Base-by-base conservation (phyloP, 2,329 filamentous ascomycete genomes). In the Colletotrichum sp. region DNA sequence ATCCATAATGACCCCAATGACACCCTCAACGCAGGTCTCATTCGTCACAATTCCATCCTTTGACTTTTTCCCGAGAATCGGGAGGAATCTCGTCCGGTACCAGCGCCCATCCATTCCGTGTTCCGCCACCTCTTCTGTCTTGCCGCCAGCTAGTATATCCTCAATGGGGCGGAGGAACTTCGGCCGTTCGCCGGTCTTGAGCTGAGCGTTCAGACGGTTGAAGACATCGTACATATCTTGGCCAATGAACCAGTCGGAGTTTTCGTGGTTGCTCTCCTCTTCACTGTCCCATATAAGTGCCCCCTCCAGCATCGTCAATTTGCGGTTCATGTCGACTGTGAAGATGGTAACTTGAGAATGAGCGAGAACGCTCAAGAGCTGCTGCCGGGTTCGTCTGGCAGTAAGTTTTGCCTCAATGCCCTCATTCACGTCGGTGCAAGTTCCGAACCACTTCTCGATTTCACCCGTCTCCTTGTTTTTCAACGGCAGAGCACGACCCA, bases 371-470 rank as follows among this genome's bases (percentile, higher is more conserved):
- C 92, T 93, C 10, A 93, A 87, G 1, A 96, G 87, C 80, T 95
- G 93, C 79, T 93, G 91, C n/a, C 92, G 89, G 21, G 90, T 93
- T 73, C 92, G 89, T 76, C 91, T 92, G 18, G 93, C 93, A 65
- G 89, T 89, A 76, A 93, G 88, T 75, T 93, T 92, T 16, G 93
- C 90, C 80, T 94, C 89, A 5, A 96, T 93, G 58, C 92, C 88
- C 77, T 96, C 94, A 80, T 96, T 93, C 21, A 96, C 94, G 78
- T 96, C 94, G 15, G 94, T 96, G 80, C 93, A 95, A 2, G 94
- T 95, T 85, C 94, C 94, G 79, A 94, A 95, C 94, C 94, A 96
- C 81, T 94, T 95, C 74, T 94, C 88, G 65, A 96, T 95, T 64
- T 89, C 86, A 3, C 93, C 93, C 0, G 90, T 91, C 60, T 93